Evolutionary conservation across 345 rosid genomes (phyloP).

Genomic region (Dipteronia dyeriana): DNA sequence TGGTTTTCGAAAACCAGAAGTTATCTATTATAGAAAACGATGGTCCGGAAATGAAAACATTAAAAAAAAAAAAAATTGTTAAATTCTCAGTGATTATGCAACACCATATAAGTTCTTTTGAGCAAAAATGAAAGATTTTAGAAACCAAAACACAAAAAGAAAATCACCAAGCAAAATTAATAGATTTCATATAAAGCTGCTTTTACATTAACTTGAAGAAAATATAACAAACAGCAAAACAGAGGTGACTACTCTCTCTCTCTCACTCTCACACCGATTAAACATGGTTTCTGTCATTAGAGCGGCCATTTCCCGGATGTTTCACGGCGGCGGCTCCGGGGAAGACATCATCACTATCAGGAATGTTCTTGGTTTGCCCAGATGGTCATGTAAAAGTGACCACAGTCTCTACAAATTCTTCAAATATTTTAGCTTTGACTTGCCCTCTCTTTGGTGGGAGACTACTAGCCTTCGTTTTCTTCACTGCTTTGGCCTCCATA

Average conservation of each 20-base stretch:
- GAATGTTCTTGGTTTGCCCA: neutral
- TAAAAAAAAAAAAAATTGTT: too few species aligned
- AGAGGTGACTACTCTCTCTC: neutral
- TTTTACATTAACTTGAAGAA: neutral
- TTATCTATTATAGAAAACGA: too few species aligned
- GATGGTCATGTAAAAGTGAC: neutral
- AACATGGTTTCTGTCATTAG: conserved; percentile 1
- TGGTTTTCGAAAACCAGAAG: too few species aligned
- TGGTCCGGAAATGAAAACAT: too few species aligned
- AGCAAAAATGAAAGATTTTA: neutral
- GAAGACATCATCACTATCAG: neutral
- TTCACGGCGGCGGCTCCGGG: neutral
- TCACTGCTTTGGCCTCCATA: conserved; percentile 11
- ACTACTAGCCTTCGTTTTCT: neutral
- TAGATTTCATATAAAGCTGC: neutral
- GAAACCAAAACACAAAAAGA: too few species aligned
- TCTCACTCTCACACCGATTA: neutral
- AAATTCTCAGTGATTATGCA: neutral
- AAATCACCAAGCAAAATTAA: neutral
- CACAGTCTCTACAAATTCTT: neutral
- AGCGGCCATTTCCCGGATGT: neutral
- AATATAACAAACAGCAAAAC: neutral
- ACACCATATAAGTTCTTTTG: neutral
- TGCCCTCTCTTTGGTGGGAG: conserved; percentile 32
- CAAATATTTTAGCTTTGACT: conserved; percentile 13